Evolutionary conservation across 192 early-diverging fungal species (phyloP).

Genomic region (Dissophora globulifera): DNA sequence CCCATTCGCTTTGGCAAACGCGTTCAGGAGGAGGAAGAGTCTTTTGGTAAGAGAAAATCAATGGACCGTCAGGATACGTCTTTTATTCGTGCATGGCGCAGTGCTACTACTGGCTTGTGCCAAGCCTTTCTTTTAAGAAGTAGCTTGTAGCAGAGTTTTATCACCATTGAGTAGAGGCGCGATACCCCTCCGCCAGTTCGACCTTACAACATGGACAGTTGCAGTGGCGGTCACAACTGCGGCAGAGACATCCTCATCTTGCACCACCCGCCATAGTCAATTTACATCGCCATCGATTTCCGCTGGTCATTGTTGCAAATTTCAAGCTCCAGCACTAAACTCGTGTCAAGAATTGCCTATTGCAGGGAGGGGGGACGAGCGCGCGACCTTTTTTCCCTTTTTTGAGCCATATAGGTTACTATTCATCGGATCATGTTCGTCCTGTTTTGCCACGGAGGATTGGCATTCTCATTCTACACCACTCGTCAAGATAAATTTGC

Average conservation of each 20-base stretch:
- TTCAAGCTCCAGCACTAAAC: too few species aligned
- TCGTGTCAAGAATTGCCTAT: too few species aligned
- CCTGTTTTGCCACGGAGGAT: too few species aligned
- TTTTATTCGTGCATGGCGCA: background rate
- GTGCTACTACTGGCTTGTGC: background rate
- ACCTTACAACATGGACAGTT: conserved; percentile 19
- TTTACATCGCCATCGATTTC: conserved; percentile 24
- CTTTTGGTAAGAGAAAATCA: conserved; percentile 25
- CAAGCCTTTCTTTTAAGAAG: background rate
- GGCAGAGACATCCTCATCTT: background rate
- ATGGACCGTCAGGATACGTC: background rate
- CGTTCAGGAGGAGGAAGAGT: conserved; percentile 28
- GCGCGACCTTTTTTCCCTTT: background rate
- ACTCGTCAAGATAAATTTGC: too few species aligned
- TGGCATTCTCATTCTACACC: too few species aligned
- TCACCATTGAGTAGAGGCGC: conserved; percentile 19
- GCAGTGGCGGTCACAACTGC: background rate
- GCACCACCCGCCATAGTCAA: conserved; percentile 21
- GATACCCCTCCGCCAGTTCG: conserved; percentile 28
- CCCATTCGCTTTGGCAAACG: conserved; percentile 29
- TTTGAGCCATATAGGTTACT: too few species aligned
- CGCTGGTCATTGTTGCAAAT: background rate
- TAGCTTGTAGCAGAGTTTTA: conserved; percentile 34
- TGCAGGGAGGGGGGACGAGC: too few species aligned
- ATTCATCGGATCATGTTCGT: background rate